Conservation (phyloP, 202 grass and related monocot genomes). For the Digitaria exilis region DNA sequence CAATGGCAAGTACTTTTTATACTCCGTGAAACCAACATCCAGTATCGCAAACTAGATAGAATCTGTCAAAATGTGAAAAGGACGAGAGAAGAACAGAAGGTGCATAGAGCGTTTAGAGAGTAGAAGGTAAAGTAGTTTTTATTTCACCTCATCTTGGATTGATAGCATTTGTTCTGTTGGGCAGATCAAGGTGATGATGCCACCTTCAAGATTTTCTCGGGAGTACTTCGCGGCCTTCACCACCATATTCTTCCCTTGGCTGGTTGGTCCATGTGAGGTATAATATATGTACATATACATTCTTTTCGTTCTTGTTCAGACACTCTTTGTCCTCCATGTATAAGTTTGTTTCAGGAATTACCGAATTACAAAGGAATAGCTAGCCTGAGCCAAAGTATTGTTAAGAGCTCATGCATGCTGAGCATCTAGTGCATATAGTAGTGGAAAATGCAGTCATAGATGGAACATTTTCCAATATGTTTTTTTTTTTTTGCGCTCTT, state of each 20-base stretch:
- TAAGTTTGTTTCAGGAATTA: slow-evolving; percentile 18
- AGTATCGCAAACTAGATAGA: not conserved
- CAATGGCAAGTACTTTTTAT: slow-evolving; percentile 62
- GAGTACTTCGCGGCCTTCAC: slow-evolving; percentile 84
- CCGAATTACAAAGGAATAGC: slow-evolving; percentile 10
- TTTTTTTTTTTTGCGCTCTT: not conserved
- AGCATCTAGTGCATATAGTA: slow-evolving; percentile 9
- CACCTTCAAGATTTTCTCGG: slow-evolving; percentile 74
- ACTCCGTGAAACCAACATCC: not conserved
- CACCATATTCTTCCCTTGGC: slow-evolving; percentile 91
- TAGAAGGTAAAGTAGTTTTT: not conserved
- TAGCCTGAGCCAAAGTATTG: slow-evolving; percentile 15
- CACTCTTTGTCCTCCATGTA: not conserved
- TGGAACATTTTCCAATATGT: slow-evolving; percentile 35
- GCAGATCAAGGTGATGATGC: slow-evolving; percentile 87
- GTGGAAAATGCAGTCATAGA: slow-evolving; percentile 37
- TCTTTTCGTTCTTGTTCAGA: not conserved
- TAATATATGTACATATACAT: not conserved
- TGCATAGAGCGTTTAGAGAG: not conserved
- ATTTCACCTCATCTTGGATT: slow-evolving; percentile 25
- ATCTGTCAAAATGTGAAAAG: not conserved
- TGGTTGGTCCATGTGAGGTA: slow-evolving; percentile 93
- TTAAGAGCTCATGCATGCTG: slow-evolving; percentile 19
- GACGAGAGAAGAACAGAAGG: not conserved
- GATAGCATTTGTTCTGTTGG: not conserved